Base-by-base conservation (phyloP, 164 flowering plant species). In the Umbilicus rupestris region DNA sequence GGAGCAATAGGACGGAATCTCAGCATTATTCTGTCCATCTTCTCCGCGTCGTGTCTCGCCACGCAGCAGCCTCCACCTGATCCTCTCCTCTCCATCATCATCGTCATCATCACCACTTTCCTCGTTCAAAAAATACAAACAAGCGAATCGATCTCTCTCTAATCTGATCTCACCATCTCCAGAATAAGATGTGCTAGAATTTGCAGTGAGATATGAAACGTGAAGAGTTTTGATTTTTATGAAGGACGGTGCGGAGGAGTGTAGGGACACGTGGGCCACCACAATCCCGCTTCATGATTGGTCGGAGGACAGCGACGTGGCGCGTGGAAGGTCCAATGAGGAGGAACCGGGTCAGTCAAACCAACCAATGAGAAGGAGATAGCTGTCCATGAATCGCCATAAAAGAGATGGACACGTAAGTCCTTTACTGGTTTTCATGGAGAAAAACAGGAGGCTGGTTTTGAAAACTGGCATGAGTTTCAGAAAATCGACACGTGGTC, bases 1-100 rank as follows among this genome's bases (percentile, higher is more conserved):
- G 80, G 80, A 8, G 77, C 80, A 3, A 77, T 77, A 39, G 77
- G 80, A 31, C 80, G 73, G 75, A 72, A 70, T 68, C 71, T 65
- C 29, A 73, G 75, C 75, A 74, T 72, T 22, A 71, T 58, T 24
- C 66, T 45, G 52, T 72, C 64, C 66, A 75, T 66, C 65, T 68
- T 39, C 68, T 63, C 30, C 26, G 66, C 64, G 65, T 70, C 68
- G 39, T 22, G 45, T 20, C 44, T 30, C 39, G 50, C 46, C 49
- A 63, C 64, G 58, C 70, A n/a, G 39, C 67, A 20, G 29, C 41
- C 68, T 42, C 70, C 66, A 63, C 68, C 57, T 66, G 12, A 33
- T 66, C 68, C 62, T 35, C 46, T 29, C 5, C 57, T 47, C 22
- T 52, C 24, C 65, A 2, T 26, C 46, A 41, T 63, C 65, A 55